Evolutionary conservation across 1,284 basidiomycete genomes (phyloP), one percentile per base, ranked within the genome.

Genomic region (Taiwanofungus camphoratus): DNA sequence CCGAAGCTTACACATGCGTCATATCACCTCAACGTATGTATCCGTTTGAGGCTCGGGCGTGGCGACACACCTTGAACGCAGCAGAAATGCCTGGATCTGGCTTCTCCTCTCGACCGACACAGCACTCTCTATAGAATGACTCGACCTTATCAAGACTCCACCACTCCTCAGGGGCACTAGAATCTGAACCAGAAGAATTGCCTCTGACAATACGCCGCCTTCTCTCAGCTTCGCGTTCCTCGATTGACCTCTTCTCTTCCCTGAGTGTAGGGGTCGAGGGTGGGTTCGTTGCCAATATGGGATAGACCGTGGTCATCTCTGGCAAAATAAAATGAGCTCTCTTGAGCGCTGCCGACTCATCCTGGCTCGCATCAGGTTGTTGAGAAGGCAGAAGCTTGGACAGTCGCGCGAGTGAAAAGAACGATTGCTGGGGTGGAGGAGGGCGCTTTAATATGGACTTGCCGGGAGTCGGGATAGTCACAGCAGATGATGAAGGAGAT

Each of bases 291-390:
- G 85, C 78, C 27, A 83, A 86, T 59, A 94, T 93, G 1, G 88
- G 89, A 59, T 93, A 95, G 20, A 91, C 80, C 19, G 83, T 89
- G 24, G 79, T 79, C 56, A 92, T 77, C 55, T 84, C 77, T 0
- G 87, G 88, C 2, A 93, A 68, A 51, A 91, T 86, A 58, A 92
- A 93, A 53, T 92, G 87, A 0, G 88, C 89, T 41, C 87, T 70
- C 59, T 87, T 92, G 48, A 93, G 73, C 53, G 87, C 77, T 53
- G 68, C 73, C 23, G 45, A 45, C 40, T 67, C 54, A n/a, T n/a
- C n/a, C 56, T 70, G 69, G 24, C 66, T 67, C n/a, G 59, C 44
- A 7, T 58, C 51, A 37, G 52, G 45, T 16, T 56, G 45, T 15
- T 62, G 52, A 20, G 67, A 71, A 16, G 80, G 81, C 18, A 84